Evolutionary conservation across 2,329 filamentous ascomycete species (phyloP), one percentile per base, ranked within the genome.

Genomic region (Magnaporthiopsis rhizophila): DNA sequence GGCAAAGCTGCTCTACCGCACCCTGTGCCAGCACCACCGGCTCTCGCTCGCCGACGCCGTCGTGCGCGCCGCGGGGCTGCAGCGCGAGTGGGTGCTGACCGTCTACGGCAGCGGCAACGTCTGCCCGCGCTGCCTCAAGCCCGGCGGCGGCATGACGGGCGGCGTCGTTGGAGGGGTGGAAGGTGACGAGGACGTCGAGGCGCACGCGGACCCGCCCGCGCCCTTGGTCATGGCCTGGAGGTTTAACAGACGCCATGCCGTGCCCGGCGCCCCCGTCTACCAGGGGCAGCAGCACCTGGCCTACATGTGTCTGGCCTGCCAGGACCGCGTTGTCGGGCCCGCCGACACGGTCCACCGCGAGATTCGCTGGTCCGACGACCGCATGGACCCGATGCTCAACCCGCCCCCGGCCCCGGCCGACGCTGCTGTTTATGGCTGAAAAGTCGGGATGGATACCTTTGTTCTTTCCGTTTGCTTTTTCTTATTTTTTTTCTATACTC

Each of bases 1-100:
- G 30, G 30, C 36, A 30, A 60, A 60, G 58, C 58, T 60, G 24
- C 36, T 60, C 9, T 34, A 30, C 30, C 58, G 58, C 58, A 32
- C 28, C 28, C 58, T 60, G 30, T 60, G 58, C 30, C 24, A 21
- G 24, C 21, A 32, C 28, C 58, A 60, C 58, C 58, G 58, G 30
- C 45, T 53, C 18, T 53, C 45, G 18, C 18, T 53, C 18, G 21
- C 21, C 18, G 30, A 32, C 30, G 30, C 26, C 28, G 30, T 30
- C 24, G 30, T 32, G 13, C 58, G 30, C 28, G 58, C 58, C 58
- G 28, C 30, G 12, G 30, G 30, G 13, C 21, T 60, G 58, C 58
- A 60, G 58, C 45, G 45, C 21, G 45, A 53, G 45, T 53, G 18
- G 18, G 7, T 53, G 15, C 45, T 53, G 45, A 21, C 18, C 45